Evolutionary conservation across 345 rosid species (phyloP), one percentile per base, ranked within the genome.

Genomic region (Populus pruinosa): DNA sequence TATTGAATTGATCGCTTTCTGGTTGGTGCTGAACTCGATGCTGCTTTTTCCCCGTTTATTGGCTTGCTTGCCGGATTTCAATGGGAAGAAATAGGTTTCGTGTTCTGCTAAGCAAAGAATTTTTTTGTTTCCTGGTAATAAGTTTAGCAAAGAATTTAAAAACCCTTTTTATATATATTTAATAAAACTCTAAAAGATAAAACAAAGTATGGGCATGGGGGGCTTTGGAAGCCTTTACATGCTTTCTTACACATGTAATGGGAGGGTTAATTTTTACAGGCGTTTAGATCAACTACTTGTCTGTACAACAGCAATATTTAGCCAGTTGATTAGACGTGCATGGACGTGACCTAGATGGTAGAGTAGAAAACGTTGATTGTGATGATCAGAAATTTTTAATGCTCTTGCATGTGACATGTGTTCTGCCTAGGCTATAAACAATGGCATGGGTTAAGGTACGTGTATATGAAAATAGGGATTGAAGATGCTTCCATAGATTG

Each of bases 21-120:
- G 56, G 77, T 44, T 77, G 80, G 74, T 77, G 83, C 72, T 81
- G 80, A 73, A 70, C 78, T 77, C 78, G 84, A 74, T 63, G 76
- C 73, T 14, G 55, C 84, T 74, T 82, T 77, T 33, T 77, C 39
- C 81, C 81, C 61, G 72, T 63, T 82, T 73, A 70, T 65, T 81
- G 33, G 84, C 43, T 74, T 31, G 18, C 39, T 70, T 82, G 79
- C 81, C 72, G 68, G 81, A 76, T 71, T 71, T 35, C 65, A 74
- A 50, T 63, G 76, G 78, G 79, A 69, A 64, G 78, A 72, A 68
- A 69, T 50, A 62, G 79, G 73, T 78, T 78, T 74, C 78, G 73
- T 74, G 81, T 39, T 23, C 66, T 71, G 44, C 36, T 77, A 23
- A 70, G 47, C 68, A 82, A 78, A 77, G 76, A 77, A 62, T 59